Evolutionary conservation across 225 moss, liverwort and hornwort genomes (phyloP), one percentile per base, ranked within the genome.

Genomic region (Pseudoscleropodium purum): DNA sequence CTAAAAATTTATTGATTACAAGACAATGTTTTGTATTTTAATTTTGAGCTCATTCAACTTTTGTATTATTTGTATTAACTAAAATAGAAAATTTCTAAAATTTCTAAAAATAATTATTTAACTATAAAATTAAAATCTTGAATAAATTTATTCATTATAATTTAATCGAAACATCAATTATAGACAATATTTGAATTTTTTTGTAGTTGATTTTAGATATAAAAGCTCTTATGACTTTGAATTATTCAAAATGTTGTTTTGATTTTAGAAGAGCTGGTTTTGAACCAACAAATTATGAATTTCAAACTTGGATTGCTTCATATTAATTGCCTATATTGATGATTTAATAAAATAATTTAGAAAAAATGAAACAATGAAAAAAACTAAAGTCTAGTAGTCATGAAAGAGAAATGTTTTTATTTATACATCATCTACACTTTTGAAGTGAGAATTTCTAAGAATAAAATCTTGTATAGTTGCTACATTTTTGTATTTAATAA

Each of bases 361-460:
- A 60, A 47, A 60, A 59, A 12, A 6, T 79, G 4, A 27, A 59
- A n/a, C 3, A 26, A n/a, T 17, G 4, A 17, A 43, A 81, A 60
- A 60, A 29, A 59, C 4, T 8, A 12, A 81, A 20, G 13, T 43
- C 2, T 57, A 13, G 3, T 3, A 18, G 0, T 27, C 3, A 80
- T 39, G 12, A 39, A 27, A 2, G 27, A 27, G 0, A 12, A 0
- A 4, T 61, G 1, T 15, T 43, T 62, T 8, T 13, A 43, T 82
- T 19, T 30, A 43, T 14, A 43, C 7, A 24, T 60, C 24, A 24
- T 60, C 2, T 10, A 60, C 24, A 60, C 11, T 60, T 60, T 24
- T 5, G 5, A 36, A 1, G 6, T 27, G 4, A 43, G 0, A 13
- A 10, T 9, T 45, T 13, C 8, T 4, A 6, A 2, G 6, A 7